phyloP scores from a whole-genome alignment of 2,329 filamentous ascomycete species.

The Apiospora arundinis region DNA sequence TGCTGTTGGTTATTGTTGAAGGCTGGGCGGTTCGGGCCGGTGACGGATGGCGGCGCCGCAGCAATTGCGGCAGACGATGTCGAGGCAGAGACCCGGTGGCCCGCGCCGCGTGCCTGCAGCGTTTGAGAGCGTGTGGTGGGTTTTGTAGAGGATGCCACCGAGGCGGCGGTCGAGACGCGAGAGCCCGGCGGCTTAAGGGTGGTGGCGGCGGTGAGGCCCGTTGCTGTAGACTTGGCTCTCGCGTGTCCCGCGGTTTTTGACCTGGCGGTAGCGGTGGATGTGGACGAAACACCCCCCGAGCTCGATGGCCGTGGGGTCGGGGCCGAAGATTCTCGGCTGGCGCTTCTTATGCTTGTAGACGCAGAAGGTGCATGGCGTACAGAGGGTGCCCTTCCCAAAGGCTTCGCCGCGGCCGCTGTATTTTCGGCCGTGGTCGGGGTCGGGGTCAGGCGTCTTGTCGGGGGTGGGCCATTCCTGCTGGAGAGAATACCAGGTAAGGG shows the following conservation, averaged over 20 bases:
- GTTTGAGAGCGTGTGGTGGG: constrained; percentile 30
- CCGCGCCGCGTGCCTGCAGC: constrained; percentile 41
- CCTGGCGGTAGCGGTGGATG: constrained; percentile 27
- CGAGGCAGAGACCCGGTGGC: background rate
- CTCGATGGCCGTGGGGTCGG: constrained; percentile 34
- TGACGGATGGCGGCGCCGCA: background rate
- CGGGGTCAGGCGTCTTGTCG: constrained; percentile 23
- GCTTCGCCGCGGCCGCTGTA: constrained; percentile 31
- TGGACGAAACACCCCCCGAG: constrained; percentile 35
- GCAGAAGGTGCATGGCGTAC: constrained; percentile 31
- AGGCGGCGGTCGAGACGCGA: constrained; percentile 29
- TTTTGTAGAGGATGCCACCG: constrained; percentile 19
- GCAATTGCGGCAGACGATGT: background rate
- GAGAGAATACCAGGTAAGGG: background rate
- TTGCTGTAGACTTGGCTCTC: constrained; percentile 50
- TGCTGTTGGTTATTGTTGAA: constrained; percentile 72
- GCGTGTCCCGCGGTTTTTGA: constrained; percentile 36
- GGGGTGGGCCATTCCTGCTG: constrained; percentile 20
- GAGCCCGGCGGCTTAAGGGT: constrained; percentile 35
- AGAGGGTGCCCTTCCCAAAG: constrained; percentile 35
- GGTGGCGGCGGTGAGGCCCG: constrained; percentile 45
- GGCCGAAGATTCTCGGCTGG: constrained; percentile 24
- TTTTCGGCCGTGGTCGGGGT: constrained; percentile 24
- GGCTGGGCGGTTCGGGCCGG: constrained; percentile 50
- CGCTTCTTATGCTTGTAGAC: background rate